Base-by-base conservation (phyloP, 1,284 basidiomycete genomes). In the Fomitopsis pinicola region DNA sequence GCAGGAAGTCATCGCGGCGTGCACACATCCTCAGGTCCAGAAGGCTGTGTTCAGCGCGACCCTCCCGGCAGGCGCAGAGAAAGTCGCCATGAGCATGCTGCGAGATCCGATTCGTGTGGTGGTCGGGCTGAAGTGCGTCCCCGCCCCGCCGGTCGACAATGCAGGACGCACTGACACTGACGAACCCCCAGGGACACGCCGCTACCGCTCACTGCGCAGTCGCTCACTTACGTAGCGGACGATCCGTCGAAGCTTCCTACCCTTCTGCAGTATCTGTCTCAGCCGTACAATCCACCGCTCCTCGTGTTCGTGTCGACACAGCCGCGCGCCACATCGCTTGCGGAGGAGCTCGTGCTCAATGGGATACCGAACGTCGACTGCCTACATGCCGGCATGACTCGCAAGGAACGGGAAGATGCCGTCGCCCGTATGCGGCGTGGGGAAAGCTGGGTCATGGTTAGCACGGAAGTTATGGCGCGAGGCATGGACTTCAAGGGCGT, bases 401-500 rank as follows among this genome's bases (percentile, higher is more conserved):
- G 87, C 68, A 88, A 91, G 68, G 92, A 97, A 73, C 84, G 97
- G 52, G 94, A 97, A 67, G 89, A 94, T 67, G 87, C 91, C 10
- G 84, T 98, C 12, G 81, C 83, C 52, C 86, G 89, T 22, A 98
- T 99, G 86, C 87, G 92, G 52, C 81, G 82, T 66, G 97, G 95
- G 0, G 84, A 91, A 68, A 91, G 92, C 63, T 98, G 95, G 95
- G 85, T 95, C 30, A 85, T 98, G 82, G 84, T 97, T 55, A 92
- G 89, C 66, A 98, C 95, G 15, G 96, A 98, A 72, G 92, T 97
- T 42, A 91, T 97, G 89, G 95, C 94, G 12, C 84, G 97, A 66
- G 97, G 97, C 4, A 96, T 99, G 87, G 97, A 99, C 73, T 98
- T 99, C 79, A 92, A 93, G 73, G 95, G 95, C 14, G 89, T 99